phyloP scores from a whole-genome alignment of 2,329 filamentous ascomycete genomes.

The Alternaria rosae region DNA sequence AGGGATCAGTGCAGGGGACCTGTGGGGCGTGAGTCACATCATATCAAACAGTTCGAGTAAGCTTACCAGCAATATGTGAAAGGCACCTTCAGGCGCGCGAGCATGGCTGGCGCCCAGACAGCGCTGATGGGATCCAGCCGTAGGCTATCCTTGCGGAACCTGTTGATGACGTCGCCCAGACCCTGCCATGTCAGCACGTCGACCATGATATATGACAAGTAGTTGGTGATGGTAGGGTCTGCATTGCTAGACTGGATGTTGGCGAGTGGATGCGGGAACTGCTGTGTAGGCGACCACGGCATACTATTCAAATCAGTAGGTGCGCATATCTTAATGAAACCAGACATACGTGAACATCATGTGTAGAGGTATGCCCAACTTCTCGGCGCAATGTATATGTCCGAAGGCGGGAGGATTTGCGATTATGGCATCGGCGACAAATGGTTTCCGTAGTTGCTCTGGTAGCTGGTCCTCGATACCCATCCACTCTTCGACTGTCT shows the following conservation, averaged over 20 bases:
- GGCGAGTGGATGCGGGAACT: conserved; percentile 85
- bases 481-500: conserved; percentile 62
- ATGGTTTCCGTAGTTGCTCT: conserved; percentile 61
- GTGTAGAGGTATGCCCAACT: conserved; percentile 75
- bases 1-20: conserved; percentile 53
- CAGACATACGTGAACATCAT: conserved; percentile 84
- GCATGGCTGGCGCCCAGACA: conserved; percentile 82
- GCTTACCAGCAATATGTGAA: conserved; percentile 86
- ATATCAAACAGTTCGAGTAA: not conserved
- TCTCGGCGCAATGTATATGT: conserved; percentile 77
- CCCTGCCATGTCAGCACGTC: conserved; percentile 96
- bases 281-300: conserved; percentile 87
- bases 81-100: conserved; percentile 77
- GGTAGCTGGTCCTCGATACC: conserved; percentile 48
- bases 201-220: conserved; percentile 81
- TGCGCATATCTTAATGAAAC: not conserved
- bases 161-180: conserved; percentile 88
- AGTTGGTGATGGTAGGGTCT: conserved; percentile 79
- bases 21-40: conserved; percentile 9
- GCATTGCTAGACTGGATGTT: conserved; percentile 80
- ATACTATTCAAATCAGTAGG: conserved; percentile 60
- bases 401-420: conserved; percentile 81
- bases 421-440: conserved; percentile 83
- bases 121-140: conserved; percentile 79
- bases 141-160: conserved; percentile 77